Conservation (phyloP, 495 filamentous ascomycete species). For the Chaetomium tenue region DNA sequence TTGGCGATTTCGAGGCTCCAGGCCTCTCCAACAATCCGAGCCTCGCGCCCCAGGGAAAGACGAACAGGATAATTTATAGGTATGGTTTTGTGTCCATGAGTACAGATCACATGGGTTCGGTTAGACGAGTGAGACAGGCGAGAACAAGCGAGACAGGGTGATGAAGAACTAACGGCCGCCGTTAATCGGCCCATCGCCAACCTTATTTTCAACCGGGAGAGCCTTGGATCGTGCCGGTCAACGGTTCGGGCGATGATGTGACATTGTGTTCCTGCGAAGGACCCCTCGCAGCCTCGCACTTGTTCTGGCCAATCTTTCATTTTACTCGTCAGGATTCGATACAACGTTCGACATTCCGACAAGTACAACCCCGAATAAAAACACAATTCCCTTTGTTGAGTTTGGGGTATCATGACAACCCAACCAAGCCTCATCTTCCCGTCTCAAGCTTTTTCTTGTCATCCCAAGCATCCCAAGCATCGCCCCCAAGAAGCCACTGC, state of each 20-base stretch:
- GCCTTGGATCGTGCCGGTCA: neutral
- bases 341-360: too few relatives aligned
- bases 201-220: neutral
- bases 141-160: too few relatives aligned
- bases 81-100: too few relatives aligned
- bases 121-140: neutral
- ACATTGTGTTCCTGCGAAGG: too few relatives aligned
- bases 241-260: neutral
- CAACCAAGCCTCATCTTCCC: neutral
- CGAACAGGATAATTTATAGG: too few relatives aligned
- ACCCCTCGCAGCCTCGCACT: too few relatives aligned
- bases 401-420: slow-evolving; percentile 13
- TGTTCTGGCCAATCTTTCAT: too few relatives aligned
- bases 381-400: neutral
- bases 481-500: neutral
- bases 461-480: too few relatives aligned
- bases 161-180: neutral
- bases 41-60: too few relatives aligned
- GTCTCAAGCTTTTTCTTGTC: neutral
- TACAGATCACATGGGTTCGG: neutral
- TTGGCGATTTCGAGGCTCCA: too few relatives aligned
- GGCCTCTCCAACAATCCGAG: too few relatives aligned
- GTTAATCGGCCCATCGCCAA: neutral
- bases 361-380: neutral
- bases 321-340: too few relatives aligned